Evolutionary conservation across 2,329 filamentous ascomycete genomes (phyloP).

Genomic region (Penicillium sp.): DNA sequence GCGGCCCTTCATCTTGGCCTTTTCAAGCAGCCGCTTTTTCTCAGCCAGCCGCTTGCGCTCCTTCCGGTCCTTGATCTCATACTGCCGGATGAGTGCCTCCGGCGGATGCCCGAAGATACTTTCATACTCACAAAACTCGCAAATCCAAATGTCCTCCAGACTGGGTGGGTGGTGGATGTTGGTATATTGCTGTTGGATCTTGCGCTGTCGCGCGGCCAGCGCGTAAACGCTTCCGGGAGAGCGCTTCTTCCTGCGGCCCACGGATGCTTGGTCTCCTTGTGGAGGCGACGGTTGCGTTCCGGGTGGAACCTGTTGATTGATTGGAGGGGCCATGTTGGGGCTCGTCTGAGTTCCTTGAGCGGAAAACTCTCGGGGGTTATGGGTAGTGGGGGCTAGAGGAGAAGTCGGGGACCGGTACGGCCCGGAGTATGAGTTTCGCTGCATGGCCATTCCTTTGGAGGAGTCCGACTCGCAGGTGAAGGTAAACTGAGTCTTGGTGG

Average conservation of each 20-base stretch:
- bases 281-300: conserved; percentile 33
- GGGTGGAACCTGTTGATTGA: conserved; percentile 36
- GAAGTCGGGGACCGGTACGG: conserved; percentile 39
- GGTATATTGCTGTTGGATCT: conserved; percentile 72
- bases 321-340: conserved; percentile 48
- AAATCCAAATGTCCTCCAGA: conserved; percentile 83
- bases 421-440: conserved; percentile 51
- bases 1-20: conserved; percentile 88
- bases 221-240: conserved; percentile 71
- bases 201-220: conserved; percentile 74
- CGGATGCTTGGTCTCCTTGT: conserved; percentile 49
- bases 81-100: conserved; percentile 80
- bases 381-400: conserved; percentile 36
- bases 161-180: conserved; percentile 74
- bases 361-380: conserved; percentile 46
- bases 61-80: conserved; percentile 90
- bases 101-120: conserved; percentile 89
- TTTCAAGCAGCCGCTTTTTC: conserved; percentile 79
- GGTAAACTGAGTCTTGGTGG: conserved; percentile 86
- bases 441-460: conserved; percentile 75
- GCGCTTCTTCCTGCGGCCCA: conserved; percentile 66
- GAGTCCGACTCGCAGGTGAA: conserved; percentile 94
- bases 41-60: conserved; percentile 84
- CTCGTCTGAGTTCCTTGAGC: conserved; percentile 61
- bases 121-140: conserved; percentile 98